Conservation (phyloP, 331 rosid genomes). For the Saraca asoca region DNA sequence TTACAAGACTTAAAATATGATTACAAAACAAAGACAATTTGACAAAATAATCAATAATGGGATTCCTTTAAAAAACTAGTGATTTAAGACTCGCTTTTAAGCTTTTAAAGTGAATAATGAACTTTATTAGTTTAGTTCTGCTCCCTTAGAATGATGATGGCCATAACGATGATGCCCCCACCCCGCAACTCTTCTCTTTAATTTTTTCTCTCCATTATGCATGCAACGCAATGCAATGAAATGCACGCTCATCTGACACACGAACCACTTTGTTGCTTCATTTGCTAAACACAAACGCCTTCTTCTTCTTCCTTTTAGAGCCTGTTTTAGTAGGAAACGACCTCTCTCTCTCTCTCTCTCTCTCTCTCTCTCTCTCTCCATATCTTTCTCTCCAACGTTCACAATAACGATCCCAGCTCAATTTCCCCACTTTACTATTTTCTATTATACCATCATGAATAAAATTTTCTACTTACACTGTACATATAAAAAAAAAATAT, state of each 20-base stretch:
- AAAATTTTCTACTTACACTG: too few species aligned
- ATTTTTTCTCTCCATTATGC: constrained; percentile 4
- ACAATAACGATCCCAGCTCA: not conserved
- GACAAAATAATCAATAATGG: constrained; percentile 4
- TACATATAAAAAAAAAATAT: too few species aligned
- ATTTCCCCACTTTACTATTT: too few species aligned
- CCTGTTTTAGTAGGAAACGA: not conserved
- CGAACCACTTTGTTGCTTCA: constrained; percentile 51
- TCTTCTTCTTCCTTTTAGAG: constrained; percentile 25
- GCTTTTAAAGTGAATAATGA: constrained; percentile 24
- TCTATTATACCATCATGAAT: too few species aligned
- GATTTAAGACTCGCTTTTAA: not conserved
- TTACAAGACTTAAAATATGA: not conserved
- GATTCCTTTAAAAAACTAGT: not conserved
- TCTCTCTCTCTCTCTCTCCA: too few species aligned
- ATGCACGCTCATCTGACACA: constrained; percentile 74
- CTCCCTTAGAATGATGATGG: constrained; percentile 17
- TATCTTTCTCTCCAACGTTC: constrained; percentile 26
- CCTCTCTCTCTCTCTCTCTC: too few species aligned
- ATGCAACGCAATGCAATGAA: constrained; percentile 31
- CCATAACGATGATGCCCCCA: constrained; percentile 32
- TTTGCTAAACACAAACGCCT: constrained; percentile 33
- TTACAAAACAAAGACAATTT: constrained; percentile 25
- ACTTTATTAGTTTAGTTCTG: constrained; percentile 6
- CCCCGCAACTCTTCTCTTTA: not conserved